Percentiles rank a stretch among this genome's conserved stretches.
phyloP scores from a whole-genome alignment of 345 rosid species.

The Psidium friedrichsthalianum region DNA sequence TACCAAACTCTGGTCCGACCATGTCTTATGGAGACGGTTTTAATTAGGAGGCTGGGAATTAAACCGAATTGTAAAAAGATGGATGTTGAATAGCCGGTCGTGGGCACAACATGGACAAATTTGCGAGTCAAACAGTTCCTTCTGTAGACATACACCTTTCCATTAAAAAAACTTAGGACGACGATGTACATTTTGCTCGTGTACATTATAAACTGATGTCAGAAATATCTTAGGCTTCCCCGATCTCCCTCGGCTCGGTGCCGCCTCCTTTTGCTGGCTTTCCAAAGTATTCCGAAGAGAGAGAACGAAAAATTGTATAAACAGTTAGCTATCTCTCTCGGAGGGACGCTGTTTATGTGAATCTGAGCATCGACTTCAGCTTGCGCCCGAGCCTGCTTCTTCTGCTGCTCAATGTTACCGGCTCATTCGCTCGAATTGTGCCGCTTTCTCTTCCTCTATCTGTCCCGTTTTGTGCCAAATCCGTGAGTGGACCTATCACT shows the following conservation, averaged over 20 bases:
- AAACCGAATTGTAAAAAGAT: neutral
- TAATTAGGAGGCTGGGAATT: neutral
- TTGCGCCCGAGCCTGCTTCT: constrained; percentile 26
- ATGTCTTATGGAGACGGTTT: neutral
- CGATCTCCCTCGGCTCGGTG: neutral
- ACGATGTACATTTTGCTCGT: neutral
- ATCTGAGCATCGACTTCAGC: neutral
- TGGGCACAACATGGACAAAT: neutral
- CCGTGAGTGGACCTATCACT: constrained; percentile 49
- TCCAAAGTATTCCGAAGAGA: neutral
- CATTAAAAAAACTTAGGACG: neutral
- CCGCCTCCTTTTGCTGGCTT: neutral
- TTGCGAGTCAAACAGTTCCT: neutral
- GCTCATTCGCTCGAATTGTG: constrained; percentile 64
- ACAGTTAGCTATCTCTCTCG: neutral
- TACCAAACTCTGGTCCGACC: neutral
- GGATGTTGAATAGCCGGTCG: neutral
- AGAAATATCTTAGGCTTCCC: neutral
- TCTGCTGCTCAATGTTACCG: constrained; percentile 55
- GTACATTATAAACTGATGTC: neutral
- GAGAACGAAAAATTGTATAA: neutral
- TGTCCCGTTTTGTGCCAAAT: constrained; percentile 74
- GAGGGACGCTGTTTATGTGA: neutral
- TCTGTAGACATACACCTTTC: neutral
- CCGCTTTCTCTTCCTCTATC: constrained; percentile 88